These are phyloP conservation scores for Ceratobasidium sp. DNA, from an alignment of 1,284 basidiomycete species.

Conservation along the genomic window DNA sequence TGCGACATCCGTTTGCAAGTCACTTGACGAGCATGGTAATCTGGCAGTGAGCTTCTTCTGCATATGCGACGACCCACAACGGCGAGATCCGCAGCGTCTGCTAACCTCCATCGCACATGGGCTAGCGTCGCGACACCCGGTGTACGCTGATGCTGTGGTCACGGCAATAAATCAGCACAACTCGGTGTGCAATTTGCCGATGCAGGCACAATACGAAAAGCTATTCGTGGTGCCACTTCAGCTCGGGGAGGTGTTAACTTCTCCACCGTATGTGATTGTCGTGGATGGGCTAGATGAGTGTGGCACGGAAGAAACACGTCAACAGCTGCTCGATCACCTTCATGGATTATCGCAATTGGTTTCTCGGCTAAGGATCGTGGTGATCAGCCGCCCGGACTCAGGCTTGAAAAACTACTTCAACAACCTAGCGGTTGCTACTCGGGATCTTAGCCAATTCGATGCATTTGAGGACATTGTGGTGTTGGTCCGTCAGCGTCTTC, in stretches of 20 bases:
- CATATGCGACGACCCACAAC: background rate
- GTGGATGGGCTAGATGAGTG: slow-evolving; percentile 42
- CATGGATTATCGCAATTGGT: slow-evolving; percentile 1
- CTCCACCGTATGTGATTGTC: slow-evolving; percentile 9
- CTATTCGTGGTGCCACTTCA: background rate
- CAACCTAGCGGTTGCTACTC: background rate
- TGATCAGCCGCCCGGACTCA: slow-evolving; percentile 35
- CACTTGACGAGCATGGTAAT: background rate
- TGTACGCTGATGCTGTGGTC: background rate
- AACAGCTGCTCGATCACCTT: background rate
- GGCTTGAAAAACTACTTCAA: background rate
- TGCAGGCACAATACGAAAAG: background rate
- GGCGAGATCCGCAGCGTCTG: background rate
- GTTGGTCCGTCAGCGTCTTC: background rate
- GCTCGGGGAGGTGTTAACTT: background rate
- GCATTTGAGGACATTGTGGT: background rate
- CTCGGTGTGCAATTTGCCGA: background rate
- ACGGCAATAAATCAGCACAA: background rate
- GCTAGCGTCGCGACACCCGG: background rate
- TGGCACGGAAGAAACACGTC: background rate
- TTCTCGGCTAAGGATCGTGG: slow-evolving; percentile 16
- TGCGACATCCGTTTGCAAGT: background rate
- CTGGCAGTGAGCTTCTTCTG: slow-evolving; percentile 8
- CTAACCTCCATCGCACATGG: background rate
- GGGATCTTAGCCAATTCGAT: background rate